phyloP scores from a whole-genome alignment of 2,329 filamentous ascomycete species.

The Metarhizium robertsii region DNA sequence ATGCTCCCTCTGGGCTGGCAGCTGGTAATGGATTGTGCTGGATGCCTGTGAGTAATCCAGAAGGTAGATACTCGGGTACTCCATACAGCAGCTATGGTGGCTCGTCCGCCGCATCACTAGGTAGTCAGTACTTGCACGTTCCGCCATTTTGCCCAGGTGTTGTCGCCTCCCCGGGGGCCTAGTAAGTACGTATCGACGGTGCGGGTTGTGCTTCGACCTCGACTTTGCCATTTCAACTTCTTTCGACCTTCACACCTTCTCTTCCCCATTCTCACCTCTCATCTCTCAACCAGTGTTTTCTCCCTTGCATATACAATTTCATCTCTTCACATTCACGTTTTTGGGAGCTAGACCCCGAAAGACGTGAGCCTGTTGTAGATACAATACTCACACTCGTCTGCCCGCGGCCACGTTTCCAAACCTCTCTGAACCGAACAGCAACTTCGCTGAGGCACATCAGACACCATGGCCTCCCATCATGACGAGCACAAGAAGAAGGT shows the following conservation, averaged over 20 bases:
- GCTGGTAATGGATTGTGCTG: not conserved
- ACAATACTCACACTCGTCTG: not conserved
- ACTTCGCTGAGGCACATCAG: conserved; percentile 18
- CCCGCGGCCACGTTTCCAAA: conserved; percentile 15
- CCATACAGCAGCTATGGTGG: not conserved
- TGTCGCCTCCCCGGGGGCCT: not conserved
- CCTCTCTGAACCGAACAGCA: conserved; percentile 13
- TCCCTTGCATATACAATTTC: conserved; percentile 3
- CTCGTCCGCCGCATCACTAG: not conserved
- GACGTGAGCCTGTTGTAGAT: not conserved
- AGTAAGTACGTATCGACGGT: not conserved
- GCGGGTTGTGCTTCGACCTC: conserved; percentile 2
- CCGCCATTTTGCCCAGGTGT: not conserved
- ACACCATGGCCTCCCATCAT: conserved; percentile 63
- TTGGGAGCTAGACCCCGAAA: not conserved
- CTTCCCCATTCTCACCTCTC: conserved; percentile 9
- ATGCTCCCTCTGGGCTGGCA: conserved; percentile 8
- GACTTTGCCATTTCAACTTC: conserved; percentile 14
- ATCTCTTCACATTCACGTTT: not conserved
- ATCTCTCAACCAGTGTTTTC: conserved; percentile 7
- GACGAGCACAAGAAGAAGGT: conserved; percentile 70
- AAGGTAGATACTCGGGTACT: not conserved
- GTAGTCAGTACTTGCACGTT: not conserved
- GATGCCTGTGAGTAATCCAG: conserved; percentile 6
- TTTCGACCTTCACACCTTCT: conserved; percentile 10